Evolutionary conservation across 108 stramenopile genomes (phyloP).

Genomic region (Cyclotella cryptica): DNA sequence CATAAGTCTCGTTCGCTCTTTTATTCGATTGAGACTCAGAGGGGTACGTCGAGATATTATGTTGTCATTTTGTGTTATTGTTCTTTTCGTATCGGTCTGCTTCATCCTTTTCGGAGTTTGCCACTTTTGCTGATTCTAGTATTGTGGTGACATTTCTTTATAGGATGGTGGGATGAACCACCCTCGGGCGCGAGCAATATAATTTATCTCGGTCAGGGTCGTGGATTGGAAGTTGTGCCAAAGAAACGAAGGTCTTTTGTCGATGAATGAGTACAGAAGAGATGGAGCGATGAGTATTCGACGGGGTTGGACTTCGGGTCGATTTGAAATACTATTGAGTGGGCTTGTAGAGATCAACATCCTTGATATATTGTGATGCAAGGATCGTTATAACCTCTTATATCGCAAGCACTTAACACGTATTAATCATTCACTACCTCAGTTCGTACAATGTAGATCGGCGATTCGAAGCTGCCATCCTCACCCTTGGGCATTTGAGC

Average conservation of each 20-base stretch:
- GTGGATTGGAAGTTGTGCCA: slow-evolving; percentile 9
- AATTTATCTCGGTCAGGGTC: slow-evolving; percentile 16
- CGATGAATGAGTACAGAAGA: no score
- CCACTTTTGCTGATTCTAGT: not conserved
- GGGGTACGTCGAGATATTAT: not conserved
- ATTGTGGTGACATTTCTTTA: not conserved
- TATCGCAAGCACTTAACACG: not conserved
- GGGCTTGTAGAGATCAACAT: not conserved
- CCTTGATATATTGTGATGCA: not conserved
- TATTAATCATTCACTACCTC: not conserved
- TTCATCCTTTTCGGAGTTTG: no score
- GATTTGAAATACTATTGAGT: no score
- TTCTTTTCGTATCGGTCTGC: no score
- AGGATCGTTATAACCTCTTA: not conserved
- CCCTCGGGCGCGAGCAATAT: slow-evolving; percentile 24
- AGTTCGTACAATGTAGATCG: slow-evolving; percentile 17
- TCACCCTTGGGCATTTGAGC: slow-evolving; percentile 24
- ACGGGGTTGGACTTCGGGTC: no score
- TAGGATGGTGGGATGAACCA: slow-evolving; percentile 26
- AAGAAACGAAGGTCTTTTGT: not conserved
- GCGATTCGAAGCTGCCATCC: slow-evolving; percentile 16
- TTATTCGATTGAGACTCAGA: slow-evolving; percentile 20
- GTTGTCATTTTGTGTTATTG: not conserved
- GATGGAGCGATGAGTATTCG: no score
- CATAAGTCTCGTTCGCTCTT: slow-evolving; percentile 16